A percentile compares a stretch with the other conserved stretches of the same genome.
These are phyloP conservation scores for Candolleomyces eurysporus DNA, from an alignment of 768 basidiomycete species.

Conservation along the genomic window DNA sequence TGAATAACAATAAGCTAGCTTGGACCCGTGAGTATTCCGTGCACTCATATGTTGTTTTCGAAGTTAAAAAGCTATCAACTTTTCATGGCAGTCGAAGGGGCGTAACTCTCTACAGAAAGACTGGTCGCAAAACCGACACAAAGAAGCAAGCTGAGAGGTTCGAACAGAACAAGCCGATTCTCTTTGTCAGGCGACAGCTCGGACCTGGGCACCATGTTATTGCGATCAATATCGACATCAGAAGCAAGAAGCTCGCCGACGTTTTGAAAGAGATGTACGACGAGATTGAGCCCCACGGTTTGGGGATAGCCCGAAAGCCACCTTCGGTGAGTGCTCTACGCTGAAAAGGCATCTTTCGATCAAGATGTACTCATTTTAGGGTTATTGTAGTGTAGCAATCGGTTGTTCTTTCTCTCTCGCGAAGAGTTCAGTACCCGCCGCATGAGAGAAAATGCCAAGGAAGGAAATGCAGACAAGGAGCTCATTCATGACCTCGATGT, in stretches of 20 bases:
- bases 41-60: too few species aligned
- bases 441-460: too few species aligned
- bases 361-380: background rate
- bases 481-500: background rate
- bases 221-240: constrained; percentile 18
- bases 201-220: constrained; percentile 13
- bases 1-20: too few species aligned
- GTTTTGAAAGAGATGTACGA: constrained; percentile 14
- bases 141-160: constrained; percentile 10
- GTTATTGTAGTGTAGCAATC: background rate
- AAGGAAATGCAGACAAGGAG: background rate
- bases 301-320: background rate
- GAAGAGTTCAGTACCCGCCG: too few species aligned
- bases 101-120: constrained; percentile 16
- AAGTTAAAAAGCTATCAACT: too few species aligned
- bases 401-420: too few species aligned
- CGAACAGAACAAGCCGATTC: constrained; percentile 17
- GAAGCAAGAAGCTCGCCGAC: constrained; percentile 13
- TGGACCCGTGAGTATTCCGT: too few species aligned
- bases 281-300: background rate
- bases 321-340: background rate
- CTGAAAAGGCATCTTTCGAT: background rate
- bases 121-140: constrained; percentile 11
- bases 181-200: constrained; percentile 21
- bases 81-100: background rate